phyloP scores from a whole-genome alignment of 2,329 filamentous ascomycete genomes.

The Cercospora berteroae region DNA sequence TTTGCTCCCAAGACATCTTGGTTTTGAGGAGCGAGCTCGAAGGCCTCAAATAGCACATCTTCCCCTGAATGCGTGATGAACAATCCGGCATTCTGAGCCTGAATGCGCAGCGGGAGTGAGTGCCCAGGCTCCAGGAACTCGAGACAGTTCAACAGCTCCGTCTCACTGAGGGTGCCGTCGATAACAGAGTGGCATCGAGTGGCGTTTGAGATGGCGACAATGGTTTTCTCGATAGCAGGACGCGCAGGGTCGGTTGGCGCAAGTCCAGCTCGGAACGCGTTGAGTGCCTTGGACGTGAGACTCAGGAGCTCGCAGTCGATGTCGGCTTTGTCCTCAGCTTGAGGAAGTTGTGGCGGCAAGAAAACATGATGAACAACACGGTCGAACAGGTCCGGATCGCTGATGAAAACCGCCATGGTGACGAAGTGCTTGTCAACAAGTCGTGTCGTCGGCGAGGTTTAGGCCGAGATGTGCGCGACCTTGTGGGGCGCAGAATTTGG shows the following conservation, averaged over 20 bases:
- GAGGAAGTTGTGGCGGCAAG: conserved; percentile 39
- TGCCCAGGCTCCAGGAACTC: background rate
- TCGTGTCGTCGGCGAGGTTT: background rate
- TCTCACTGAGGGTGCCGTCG: conserved; percentile 5
- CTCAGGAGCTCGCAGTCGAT: conserved; percentile 9
- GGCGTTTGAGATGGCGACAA: background rate
- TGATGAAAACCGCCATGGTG: conserved; percentile 9
- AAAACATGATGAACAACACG: conserved; percentile 44
- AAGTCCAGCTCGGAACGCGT: background rate
- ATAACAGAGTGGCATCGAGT: conserved; percentile 2
- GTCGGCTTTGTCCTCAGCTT: conserved; percentile 5
- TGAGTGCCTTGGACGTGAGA: background rate
- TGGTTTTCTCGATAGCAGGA: background rate
- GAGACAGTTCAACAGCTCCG: background rate
- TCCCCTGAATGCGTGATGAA: conserved; percentile 23
- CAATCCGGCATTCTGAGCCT: conserved; percentile 29
- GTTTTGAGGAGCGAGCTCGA: conserved; percentile 57
- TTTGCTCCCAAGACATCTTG: conserved; percentile 53
- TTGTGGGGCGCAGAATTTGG: background rate
- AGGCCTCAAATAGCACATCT: conserved; percentile 56
- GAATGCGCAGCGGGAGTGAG: conserved; percentile 12
- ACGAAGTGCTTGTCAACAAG: background rate
- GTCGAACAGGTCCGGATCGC: conserved; percentile 11
- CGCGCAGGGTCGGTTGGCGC: background rate
- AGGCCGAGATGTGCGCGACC: background rate